Conservation (phyloP, 1,284 basidiomycete genomes). For the Inonotus hispidus region DNA sequence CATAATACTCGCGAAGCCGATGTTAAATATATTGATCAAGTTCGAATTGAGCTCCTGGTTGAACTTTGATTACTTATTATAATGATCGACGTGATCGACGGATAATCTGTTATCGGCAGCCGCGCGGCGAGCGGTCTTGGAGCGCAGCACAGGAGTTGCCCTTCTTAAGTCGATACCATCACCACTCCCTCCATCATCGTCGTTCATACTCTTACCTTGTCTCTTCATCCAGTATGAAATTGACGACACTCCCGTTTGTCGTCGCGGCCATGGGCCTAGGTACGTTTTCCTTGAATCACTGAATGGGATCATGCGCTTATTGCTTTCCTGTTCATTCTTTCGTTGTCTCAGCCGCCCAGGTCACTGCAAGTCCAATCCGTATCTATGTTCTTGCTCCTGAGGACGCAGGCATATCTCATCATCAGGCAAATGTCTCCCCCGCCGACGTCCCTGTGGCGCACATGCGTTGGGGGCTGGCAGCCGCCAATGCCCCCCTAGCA, state of each 20-base stretch:
- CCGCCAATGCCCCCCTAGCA: constrained; percentile 1
- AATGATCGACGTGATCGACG: not conserved
- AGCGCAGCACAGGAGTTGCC: constrained; percentile 4
- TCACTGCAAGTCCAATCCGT: constrained; percentile 16
- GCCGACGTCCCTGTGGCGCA: constrained; percentile 2
- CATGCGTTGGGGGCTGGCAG: constrained; percentile 17
- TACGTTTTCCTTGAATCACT: not conserved
- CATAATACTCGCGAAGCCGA: too few species aligned
- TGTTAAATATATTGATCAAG: too few species aligned
- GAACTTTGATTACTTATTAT: too few species aligned
- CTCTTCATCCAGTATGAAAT: constrained; percentile 11
- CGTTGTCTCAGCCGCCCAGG: constrained; percentile 10
- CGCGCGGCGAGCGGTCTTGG: not conserved
- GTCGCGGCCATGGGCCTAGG: constrained; percentile 13
- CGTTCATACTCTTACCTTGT: not conserved
- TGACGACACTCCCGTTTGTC: constrained; percentile 9
- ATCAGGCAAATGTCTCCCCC: not conserved
- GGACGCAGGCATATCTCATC: not conserved
- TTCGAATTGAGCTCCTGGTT: too few species aligned
- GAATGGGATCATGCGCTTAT: not conserved
- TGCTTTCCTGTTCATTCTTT: not conserved
- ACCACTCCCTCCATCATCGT: constrained; percentile 1
- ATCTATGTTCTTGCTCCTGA: constrained; percentile 14
- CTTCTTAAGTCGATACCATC: constrained; percentile 6
- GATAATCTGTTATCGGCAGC: constrained; percentile 1